phyloP scores from a whole-genome alignment of 2,329 filamentous ascomycete genomes.

The Exophiala xenobiotica region DNA sequence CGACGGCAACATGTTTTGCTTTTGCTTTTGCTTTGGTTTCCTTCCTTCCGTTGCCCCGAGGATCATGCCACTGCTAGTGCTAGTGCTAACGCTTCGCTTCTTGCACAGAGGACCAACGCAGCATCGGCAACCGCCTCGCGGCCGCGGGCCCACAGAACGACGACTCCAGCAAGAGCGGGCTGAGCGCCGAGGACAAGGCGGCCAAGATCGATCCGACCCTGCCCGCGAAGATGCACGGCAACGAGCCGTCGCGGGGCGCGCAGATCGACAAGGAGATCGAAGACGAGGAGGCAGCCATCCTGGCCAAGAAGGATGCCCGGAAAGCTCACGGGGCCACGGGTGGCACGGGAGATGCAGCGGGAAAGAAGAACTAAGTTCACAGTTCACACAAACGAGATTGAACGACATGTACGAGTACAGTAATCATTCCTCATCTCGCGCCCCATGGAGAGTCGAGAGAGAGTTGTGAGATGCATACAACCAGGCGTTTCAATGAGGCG shows the following conservation, averaged over 20 bases:
- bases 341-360: conserved; percentile 3
- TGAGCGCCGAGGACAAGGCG: conserved; percentile 32
- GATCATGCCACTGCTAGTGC: too few species aligned
- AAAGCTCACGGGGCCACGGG: conserved; percentile 4
- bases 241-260: conserved; percentile 48
- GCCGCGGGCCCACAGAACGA: conserved; percentile 31
- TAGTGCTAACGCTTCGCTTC: neutral
- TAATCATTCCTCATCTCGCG: too few species aligned
- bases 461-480: too few species aligned
- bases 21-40: too few species aligned
- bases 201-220: conserved; percentile 41
- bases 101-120: conserved; percentile 43
- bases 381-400: neutral
- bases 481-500: too few species aligned
- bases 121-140: conserved; percentile 46
- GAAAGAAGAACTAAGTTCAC: conserved; percentile 7
- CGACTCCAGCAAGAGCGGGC: conserved; percentile 14
- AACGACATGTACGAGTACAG: too few species aligned
- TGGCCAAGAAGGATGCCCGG: conserved; percentile 43
- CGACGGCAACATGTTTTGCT: too few species aligned
- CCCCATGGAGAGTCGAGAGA: too few species aligned
- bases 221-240: conserved; percentile 45
- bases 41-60: too few species aligned
- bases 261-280: conserved; percentile 47
- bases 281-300: conserved; percentile 44